Evolutionary conservation across 176 grass and related monocot species (phyloP), one percentile per base, ranked within the genome.

Genomic region (Phragmites australis): DNA sequence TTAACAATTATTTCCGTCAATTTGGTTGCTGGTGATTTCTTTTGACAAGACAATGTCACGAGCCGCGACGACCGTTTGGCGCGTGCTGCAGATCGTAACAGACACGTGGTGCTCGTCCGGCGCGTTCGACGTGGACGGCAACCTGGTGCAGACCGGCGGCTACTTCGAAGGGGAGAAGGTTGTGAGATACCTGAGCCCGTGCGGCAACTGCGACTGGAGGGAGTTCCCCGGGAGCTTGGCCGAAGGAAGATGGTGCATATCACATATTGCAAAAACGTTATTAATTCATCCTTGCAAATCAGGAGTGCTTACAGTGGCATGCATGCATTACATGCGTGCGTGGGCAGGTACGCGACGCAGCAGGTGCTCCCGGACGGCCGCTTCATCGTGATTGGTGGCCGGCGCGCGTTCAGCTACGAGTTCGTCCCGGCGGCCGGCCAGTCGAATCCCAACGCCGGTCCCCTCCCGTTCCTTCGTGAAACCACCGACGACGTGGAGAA

Each of bases 401-500:
- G 91, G 23, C 91, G 91, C 3, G 74, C 79, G 22, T 97, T 93
- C 84, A 94, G 87, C 84, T 89, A 78, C 75, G 91, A 97, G 79
- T 74, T 83, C 53, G 81, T 91, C n/a, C 94, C 94, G 1, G 55
- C 53, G 22, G 81, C 64, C 18, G 91, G 91, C 0, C 65, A 83
- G 48, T 5, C n/a, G n/a, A 97, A 97, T 52, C 0, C 59, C 15
- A 62, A 30, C 0, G 82, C 71, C 48, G n/a, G 5, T 13, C 25
- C 58, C 3, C 59, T 97, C 26, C 68, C 51, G 57, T 30, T 97
- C 18, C 87, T 97, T 0, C 67, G 60, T 31, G 87, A 91, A 18
- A 97, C 91, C n/a, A 92, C 84, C 41, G 91, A 97, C 45, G 84
- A 88, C 69, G 77, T 87, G 19, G 94, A 94, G 84, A 97, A 97